Base-by-base conservation (phyloP, 2,329 filamentous ascomycete species). In the Aspergillus ruber region DNA sequence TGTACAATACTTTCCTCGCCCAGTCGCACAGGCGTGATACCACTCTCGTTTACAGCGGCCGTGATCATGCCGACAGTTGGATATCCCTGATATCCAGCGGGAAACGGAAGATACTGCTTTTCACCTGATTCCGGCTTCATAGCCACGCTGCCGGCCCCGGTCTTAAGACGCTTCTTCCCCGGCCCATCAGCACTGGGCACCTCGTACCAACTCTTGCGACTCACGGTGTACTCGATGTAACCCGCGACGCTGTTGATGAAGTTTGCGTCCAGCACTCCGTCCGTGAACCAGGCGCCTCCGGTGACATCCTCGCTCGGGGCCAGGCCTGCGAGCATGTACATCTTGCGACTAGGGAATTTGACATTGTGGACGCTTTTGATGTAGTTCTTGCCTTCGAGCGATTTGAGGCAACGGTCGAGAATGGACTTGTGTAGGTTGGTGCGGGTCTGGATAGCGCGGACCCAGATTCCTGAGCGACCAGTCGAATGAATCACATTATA, bases 251-350 rank as follows among this genome's bases (percentile, higher is more conserved):
- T 82, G 48, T 87, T 83, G 58, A 97, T 90, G 65, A 98, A 88
- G 49, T 86, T 86, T 54, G 87, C 84, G 68, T 98, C 93, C 10
- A 97, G 79, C 55, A 90, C 86, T 45, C 89, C 88, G 53, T 95
- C 90, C 6, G 88, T 90, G 67, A 93, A 96, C 88, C 91, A 98
- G 7, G 89, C 86, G 1, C 93, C 93, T 42, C 93, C 93, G 0
- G 90, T 95, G 42, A 94, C 88, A 52, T 93, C 86, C 52, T 96
- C 90, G 46, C 85, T 88, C 0, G 93, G 91, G 9, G 83, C 82
- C 51, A 98, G 80, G 53, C 85, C 84, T 46, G 85, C 82, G 62
- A 95, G 84, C 78, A 98, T 95, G 76, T 93, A 98, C 80, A 95
- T 95, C 72, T 95, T 95, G 65, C 93, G 86, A 56, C 85, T 87